Base-by-base conservation (phyloP, 805 yeast species). In the Zygosaccharomyces bailii region DNA sequence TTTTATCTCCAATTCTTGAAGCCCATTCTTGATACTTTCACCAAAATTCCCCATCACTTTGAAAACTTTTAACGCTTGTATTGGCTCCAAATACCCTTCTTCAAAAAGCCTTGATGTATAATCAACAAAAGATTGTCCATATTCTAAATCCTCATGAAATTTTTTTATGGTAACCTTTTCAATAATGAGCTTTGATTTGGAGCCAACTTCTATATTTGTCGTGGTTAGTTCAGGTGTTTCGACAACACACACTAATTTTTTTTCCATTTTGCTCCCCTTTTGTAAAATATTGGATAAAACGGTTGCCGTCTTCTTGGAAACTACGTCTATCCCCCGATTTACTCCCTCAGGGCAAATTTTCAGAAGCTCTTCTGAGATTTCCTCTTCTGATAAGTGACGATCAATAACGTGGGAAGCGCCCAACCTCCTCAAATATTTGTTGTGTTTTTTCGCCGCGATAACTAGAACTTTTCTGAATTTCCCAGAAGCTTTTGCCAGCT, bases 371-470 rank as follows among this genome's bases (percentile, higher is more conserved):
- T 50, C 37, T 8, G 42, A 20, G 10, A 66, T 42, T 20, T 55
- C 59, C 2, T 58, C 63, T 4, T 48, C 36, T 2, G 61, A 11
- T 33, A 59, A 47, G 39, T 61, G 61, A 40, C 75, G 57, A 46
- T 72, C 71, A 10, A 73, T 52, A 2, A 69, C 62, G 43, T 56
- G 59, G 18, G 69, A 70, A 19, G 78, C 80, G 24, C 81, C 81
- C 8, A 72, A 44, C 1, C 53, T 39, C 43, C 56, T 60, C 45
- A 76, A 53, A 31, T 57, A 58, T 2, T 61, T 62, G 34, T 54
- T 54, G 54, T 75, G 67, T 49, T 68, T 70, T 34, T 52, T 44
- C 2, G 77, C 69, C 5, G 82, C 72, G 16, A 76, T 70, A 1
- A 73, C 71, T 40, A 73, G 57, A 18, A 73, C 72, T 17, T 61